Percentiles rank a stretch among this genome's conserved stretches.
phyloP scores from a whole-genome alignment of 495 filamentous ascomycete species.

The Podospora conica region DNA sequence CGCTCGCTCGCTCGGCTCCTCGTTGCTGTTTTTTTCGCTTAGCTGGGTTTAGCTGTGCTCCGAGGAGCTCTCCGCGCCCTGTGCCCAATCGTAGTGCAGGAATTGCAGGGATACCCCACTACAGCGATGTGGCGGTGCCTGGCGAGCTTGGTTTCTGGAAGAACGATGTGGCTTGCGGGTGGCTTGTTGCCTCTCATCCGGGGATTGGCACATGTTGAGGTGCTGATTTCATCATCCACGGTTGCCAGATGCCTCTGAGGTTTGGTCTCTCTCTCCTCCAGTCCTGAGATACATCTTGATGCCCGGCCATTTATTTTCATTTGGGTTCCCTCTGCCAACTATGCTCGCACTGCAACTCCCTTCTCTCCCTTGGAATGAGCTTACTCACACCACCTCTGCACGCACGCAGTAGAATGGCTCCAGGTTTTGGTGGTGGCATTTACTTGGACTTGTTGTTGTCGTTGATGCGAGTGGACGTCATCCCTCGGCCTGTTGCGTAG shows the following conservation, averaged over 20 bases:
- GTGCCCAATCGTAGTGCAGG: conserved; percentile 6
- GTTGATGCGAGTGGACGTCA: neutral
- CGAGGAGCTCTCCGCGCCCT: conserved; percentile 9
- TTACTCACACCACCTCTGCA: neutral
- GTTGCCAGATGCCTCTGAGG: neutral
- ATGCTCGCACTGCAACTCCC: neutral
- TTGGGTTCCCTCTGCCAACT: neutral
- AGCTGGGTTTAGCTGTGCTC: conserved; percentile 16
- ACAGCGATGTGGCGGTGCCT: neutral
- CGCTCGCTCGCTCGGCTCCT: conserved; percentile 17
- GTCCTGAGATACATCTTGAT: neutral
- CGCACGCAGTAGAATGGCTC: neutral
- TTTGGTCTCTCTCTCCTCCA: neutral
- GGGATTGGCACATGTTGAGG: neutral
- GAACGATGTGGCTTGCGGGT: neutral
- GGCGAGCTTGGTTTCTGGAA: neutral
- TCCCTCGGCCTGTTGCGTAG: neutral
- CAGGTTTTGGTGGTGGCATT: neutral
- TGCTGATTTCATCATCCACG: neutral
- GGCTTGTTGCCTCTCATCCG: neutral
- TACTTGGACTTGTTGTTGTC: neutral
- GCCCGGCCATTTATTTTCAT: neutral
- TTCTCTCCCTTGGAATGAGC: neutral
- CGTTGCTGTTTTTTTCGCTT: conserved; percentile 14
- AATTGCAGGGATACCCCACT: conserved; percentile 3